phyloP scores from a whole-genome alignment of 371 early-diverging fungal genomes.

The Haplosporangium sp. region DNA sequence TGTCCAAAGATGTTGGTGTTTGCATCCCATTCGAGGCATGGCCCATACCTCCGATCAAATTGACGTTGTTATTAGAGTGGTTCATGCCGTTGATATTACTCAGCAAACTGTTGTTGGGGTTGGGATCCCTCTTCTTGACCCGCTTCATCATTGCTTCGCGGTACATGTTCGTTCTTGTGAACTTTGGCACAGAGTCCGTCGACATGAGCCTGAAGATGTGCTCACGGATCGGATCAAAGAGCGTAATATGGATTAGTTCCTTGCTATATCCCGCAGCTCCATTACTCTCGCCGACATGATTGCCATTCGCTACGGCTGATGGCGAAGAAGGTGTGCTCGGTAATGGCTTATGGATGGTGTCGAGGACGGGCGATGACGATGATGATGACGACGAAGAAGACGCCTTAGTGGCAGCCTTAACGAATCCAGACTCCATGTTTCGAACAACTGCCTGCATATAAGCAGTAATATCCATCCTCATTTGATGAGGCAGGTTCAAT shows the following conservation, averaged over 20 bases:
- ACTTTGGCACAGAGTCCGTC: constrained; percentile 83
- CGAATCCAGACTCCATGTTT: constrained; percentile 28
- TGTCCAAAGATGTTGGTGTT: too few relatives aligned
- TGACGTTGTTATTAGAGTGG: too few relatives aligned
- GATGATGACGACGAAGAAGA: constrained; percentile 1
- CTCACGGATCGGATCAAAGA: constrained; percentile 74
- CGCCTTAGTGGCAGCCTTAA: too few relatives aligned
- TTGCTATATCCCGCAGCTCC: background rate
- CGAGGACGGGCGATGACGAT: background rate
- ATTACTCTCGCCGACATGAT: background rate
- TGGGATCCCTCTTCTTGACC: constrained; percentile 22
- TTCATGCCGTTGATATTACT: constrained; percentile 3
- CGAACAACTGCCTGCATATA: constrained; percentile 51
- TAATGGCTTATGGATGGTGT: background rate
- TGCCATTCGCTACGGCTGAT: background rate
- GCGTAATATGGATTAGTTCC: constrained; percentile 62
- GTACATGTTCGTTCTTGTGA: constrained; percentile 75
- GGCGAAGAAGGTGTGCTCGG: background rate
- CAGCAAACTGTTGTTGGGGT: background rate
- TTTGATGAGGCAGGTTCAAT: constrained; percentile 48
- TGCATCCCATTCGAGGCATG: too few relatives aligned
- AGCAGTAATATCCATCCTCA: constrained; percentile 38
- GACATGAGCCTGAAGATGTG: constrained; percentile 82
- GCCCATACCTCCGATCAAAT: too few relatives aligned
- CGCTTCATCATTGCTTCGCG: constrained; percentile 51